Evolutionary conservation across 495 filamentous ascomycete genomes (phyloP).

Genomic region (Xanthoparmelia taractica): DNA sequence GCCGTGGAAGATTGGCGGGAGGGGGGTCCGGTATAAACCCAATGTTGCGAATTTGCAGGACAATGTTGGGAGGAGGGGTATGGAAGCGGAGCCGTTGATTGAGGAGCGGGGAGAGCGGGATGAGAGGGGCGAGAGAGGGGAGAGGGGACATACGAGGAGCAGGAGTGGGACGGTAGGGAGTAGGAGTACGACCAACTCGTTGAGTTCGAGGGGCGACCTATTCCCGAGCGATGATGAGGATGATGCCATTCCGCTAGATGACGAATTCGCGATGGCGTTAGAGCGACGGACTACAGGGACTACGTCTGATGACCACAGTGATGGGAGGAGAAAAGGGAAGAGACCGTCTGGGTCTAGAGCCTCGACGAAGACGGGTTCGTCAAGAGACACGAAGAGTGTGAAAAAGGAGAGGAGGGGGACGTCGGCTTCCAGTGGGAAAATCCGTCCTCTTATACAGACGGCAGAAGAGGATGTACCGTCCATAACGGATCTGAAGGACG

Average conservation of each 20-base stretch:
- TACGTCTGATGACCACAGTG: slow-evolving; percentile 61
- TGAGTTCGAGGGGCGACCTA: slow-evolving; percentile 87
- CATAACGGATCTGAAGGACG: slow-evolving; percentile 63
- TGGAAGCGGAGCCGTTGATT: slow-evolving; percentile 67
- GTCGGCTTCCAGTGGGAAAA: slow-evolving; percentile 23
- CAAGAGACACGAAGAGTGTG: slow-evolving; percentile 35
- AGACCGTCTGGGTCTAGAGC: slow-evolving; percentile 47
- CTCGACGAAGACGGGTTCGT: slow-evolving; percentile 52
- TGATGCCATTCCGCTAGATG: slow-evolving; percentile 86
- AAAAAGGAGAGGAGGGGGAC: slow-evolving; percentile 33
- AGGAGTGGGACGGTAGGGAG: slow-evolving; percentile 79
- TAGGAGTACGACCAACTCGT: slow-evolving; percentile 75
- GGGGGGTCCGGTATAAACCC: slow-evolving; percentile 74
- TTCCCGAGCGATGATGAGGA: slow-evolving; percentile 86
- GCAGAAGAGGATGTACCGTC: slow-evolving; percentile 40
- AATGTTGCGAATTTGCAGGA: slow-evolving; percentile 87
- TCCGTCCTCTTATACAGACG: slow-evolving; percentile 23
- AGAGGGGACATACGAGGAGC: slow-evolving; percentile 46
- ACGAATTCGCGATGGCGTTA: slow-evolving; percentile 81
- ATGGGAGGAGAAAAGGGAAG: slow-evolving; percentile 59
- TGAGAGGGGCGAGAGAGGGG: slow-evolving; percentile 27
- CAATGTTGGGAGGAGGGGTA: slow-evolving; percentile 53
- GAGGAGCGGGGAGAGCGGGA: slow-evolving; percentile 45
- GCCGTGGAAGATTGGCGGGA: slow-evolving; percentile 78
- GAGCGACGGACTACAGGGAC: slow-evolving; percentile 55